These are phyloP conservation scores for Talaromyces verruculosus DNA, from an alignment of 2,329 filamentous ascomycete genomes.

Conservation along the genomic window DNA sequence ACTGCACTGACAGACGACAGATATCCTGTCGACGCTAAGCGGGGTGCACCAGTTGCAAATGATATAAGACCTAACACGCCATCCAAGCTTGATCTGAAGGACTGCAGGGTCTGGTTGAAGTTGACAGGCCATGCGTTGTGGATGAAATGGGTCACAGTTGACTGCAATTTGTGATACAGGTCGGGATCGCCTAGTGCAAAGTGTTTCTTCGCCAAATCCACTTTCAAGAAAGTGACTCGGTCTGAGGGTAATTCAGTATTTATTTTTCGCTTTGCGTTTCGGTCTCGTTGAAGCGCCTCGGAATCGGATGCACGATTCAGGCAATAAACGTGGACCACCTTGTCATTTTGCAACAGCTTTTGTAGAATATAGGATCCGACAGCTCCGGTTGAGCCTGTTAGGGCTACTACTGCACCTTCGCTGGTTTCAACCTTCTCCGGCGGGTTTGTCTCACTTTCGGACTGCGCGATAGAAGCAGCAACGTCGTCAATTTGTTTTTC, in stretches of 20 bases:
- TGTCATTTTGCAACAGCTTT: not conserved
- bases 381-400: constrained; percentile 14
- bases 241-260: not conserved
- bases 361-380: constrained; percentile 15
- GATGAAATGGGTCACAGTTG: constrained; percentile 15
- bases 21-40: not conserved
- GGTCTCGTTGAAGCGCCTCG: not conserved
- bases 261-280: constrained; percentile 8
- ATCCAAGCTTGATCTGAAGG: constrained; percentile 7
- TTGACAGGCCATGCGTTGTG: constrained; percentile 19
- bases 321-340: constrained; percentile 4
- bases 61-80: constrained; percentile 11
- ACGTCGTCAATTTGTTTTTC: not conserved
- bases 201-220: constrained; percentile 1
- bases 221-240: constrained; percentile 16
- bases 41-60: constrained; percentile 2
- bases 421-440: not conserved
- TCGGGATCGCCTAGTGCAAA: not conserved
- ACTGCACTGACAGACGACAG: constrained; percentile 11
- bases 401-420: not conserved
- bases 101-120: constrained; percentile 16
- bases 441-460: not conserved
- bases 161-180: not conserved
- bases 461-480: not conserved
- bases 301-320: constrained; percentile 6